Percentiles rank a stretch among this genome's conserved stretches.
phyloP scores from a whole-genome alignment of 2,329 filamentous ascomycete species.

The Ophiostoma sp. region DNA sequence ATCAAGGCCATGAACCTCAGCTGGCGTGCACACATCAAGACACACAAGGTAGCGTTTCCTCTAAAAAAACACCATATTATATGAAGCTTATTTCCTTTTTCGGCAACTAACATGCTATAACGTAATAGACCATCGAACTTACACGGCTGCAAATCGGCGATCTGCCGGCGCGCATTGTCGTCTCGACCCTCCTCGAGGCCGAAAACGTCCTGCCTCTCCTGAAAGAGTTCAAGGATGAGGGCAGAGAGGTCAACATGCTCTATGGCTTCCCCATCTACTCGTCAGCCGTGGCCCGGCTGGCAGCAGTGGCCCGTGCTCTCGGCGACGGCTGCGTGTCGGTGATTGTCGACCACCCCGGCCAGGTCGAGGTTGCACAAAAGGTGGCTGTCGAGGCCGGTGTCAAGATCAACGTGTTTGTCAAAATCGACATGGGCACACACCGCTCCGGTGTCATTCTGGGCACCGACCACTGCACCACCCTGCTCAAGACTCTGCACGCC shows the following conservation, averaged over 20 bases:
- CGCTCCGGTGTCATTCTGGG: constrained; percentile 61
- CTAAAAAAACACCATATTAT: background rate
- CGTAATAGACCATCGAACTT: constrained; percentile 28
- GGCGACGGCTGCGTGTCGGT: constrained; percentile 55
- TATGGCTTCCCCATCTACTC: constrained; percentile 67
- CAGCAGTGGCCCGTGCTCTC: constrained; percentile 50
- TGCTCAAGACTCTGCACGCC: constrained; percentile 45
- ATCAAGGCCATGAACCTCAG: constrained; percentile 53
- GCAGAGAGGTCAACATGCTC: constrained; percentile 58
- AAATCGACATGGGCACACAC: constrained; percentile 68
- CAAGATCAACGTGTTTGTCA: constrained; percentile 58
- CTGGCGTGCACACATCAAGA: constrained; percentile 77
- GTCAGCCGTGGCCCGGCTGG: constrained; percentile 56
- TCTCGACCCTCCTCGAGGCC: constrained; percentile 69
- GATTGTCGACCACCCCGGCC: constrained; percentile 63
- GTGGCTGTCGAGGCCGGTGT: constrained; percentile 27
- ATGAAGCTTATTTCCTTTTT: constrained; percentile 37
- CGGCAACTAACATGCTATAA: constrained; percentile 16
- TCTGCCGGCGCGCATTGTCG: constrained; percentile 55
- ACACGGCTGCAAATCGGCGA: constrained; percentile 27
- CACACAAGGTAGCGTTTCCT: constrained; percentile 53
- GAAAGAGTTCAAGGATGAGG: constrained; percentile 49
- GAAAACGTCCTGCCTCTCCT: constrained; percentile 61
- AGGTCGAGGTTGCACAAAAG: constrained; percentile 44
- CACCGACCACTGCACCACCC: constrained; percentile 41